A percentile compares a stretch with the other conserved stretches of the same genome.
These are phyloP conservation scores for Dioscorea dumetorum DNA, from an alignment of 106 monocot species.

Conservation along the genomic window DNA sequence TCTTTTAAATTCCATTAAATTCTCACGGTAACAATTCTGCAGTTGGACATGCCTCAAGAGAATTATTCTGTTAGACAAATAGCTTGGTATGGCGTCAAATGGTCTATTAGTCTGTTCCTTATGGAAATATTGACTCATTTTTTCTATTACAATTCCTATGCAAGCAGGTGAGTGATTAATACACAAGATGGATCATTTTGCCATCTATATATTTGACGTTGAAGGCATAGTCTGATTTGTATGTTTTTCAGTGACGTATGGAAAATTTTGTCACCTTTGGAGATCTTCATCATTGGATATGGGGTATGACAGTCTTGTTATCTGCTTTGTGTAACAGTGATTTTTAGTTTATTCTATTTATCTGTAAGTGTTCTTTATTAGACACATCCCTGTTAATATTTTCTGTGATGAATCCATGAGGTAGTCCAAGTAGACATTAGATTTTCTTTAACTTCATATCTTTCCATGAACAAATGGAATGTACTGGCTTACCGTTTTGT, in stretches of 20 bases:
- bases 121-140: conserved; percentile 91
- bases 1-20: neutral
- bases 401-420: too few relatives aligned
- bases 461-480: too few relatives aligned
- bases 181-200: too few relatives aligned
- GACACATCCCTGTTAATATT: too few relatives aligned
- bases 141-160: conserved; percentile 92
- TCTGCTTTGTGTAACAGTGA: too few relatives aligned
- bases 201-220: too few relatives aligned
- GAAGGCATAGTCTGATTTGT: neutral
- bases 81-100: conserved; percentile 66
- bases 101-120: conserved; percentile 61
- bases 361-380: too few relatives aligned
- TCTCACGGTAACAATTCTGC: conserved; percentile 20
- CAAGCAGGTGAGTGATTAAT: conserved; percentile 45
- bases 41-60: conserved; percentile 71
- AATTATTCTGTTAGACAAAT: conserved; percentile 53
- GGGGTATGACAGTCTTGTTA: conserved; percentile 47
- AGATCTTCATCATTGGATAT: conserved; percentile 90
- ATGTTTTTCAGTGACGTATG: conserved; percentile 60
- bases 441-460: too few relatives aligned
- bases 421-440: too few relatives aligned
- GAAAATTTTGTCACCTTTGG: conserved; percentile 70
- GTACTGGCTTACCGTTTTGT: too few relatives aligned
- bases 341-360: too few relatives aligned